Conservation (phyloP, 352 stramenopile species). For the Labyrinthula sp. region DNA sequence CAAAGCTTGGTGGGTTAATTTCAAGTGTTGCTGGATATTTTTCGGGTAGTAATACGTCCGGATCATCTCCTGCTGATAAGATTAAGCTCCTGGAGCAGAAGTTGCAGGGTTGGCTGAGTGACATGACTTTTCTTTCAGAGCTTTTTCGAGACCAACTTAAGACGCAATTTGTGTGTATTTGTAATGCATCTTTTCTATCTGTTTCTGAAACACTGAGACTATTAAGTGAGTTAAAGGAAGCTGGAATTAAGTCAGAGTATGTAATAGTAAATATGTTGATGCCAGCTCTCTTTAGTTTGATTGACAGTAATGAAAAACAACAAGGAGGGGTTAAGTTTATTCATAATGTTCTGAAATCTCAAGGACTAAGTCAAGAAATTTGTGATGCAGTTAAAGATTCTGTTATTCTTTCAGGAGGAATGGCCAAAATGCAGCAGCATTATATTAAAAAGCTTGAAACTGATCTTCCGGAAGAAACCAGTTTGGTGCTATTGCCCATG, state of each 20-base stretch:
- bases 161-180: conserved; percentile 22
- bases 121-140: neutral
- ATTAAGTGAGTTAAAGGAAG: neutral
- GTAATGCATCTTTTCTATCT: conserved; percentile 14
- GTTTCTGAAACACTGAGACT: conserved; percentile 11
- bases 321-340: too few relatives aligned
- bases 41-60: neutral
- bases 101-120: neutral
- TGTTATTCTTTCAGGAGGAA: too few relatives aligned
- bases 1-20: conserved; percentile 9
- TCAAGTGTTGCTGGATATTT: conserved; percentile 9
- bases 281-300: too few relatives aligned
- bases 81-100: conserved; percentile 4
- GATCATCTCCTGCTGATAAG: neutral
- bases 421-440: too few relatives aligned
- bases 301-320: too few relatives aligned
- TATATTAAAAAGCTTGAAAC: too few relatives aligned
- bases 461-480: too few relatives aligned
- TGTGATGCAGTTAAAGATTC: too few relatives aligned
- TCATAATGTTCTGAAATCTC: too few relatives aligned
- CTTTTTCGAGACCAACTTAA: neutral
- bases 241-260: conserved; percentile 3
- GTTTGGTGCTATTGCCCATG: too few relatives aligned
- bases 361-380: too few relatives aligned
- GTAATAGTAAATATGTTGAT: conserved; percentile 26